Evolutionary conservation across 2,329 filamentous ascomycete species (phyloP).

Genomic region (Aspergillus pseudoviridinutans): DNA sequence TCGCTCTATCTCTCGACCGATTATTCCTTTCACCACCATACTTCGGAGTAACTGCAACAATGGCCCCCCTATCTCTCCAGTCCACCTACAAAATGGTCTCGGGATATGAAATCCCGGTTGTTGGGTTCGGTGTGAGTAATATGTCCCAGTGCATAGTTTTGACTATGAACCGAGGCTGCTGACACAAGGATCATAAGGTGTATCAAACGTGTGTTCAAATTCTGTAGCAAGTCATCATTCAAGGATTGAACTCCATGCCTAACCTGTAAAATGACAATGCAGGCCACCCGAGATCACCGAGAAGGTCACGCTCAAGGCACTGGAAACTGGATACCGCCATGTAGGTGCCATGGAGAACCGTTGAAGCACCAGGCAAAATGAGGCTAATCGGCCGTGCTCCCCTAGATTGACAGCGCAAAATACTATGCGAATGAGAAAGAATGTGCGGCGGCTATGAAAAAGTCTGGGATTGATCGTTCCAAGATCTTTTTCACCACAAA

Average conservation of each 20-base stretch:
- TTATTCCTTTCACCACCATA: background rate
- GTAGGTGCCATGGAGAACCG: constrained; percentile 28
- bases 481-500: constrained; percentile 63
- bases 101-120: constrained; percentile 37
- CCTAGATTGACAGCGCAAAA: constrained; percentile 55
- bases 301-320: constrained; percentile 54
- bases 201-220: constrained; percentile 35
- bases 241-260: background rate
- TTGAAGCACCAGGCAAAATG: background rate
- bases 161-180: background rate
- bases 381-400: background rate
- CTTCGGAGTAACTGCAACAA: constrained; percentile 5
- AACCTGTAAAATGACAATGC: background rate
- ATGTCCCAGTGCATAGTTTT: background rate
- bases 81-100: constrained; percentile 38
- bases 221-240: background rate
- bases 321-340: constrained; percentile 56
- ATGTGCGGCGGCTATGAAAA: constrained; percentile 50
- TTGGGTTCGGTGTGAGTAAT: constrained; percentile 40
- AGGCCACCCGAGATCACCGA: constrained; percentile 56
- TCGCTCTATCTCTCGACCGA: background rate
- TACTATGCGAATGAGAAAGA: constrained; percentile 57
- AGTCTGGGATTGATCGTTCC: constrained; percentile 50
- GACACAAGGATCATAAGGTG: constrained; percentile 23
- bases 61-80: constrained; percentile 27